Evolutionary conservation across 225 moss, liverwort and hornwort species (phyloP).

Genomic region (Pseudisothecium myosuroides): DNA sequence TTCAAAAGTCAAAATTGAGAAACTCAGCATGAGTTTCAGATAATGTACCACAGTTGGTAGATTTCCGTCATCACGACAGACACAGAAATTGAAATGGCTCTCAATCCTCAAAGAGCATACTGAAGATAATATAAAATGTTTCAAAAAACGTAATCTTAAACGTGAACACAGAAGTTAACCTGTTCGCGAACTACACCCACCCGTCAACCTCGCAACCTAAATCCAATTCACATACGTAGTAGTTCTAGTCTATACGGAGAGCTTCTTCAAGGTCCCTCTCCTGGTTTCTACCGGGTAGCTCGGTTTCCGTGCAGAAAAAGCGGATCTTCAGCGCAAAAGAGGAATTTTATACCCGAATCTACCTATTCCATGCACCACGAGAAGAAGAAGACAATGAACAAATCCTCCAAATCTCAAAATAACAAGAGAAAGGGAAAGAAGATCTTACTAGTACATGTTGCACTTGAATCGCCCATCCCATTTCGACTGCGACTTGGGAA

Average conservation of each 20-base stretch:
- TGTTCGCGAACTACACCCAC: neutral
- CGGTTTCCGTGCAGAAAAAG: neutral
- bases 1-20: neutral
- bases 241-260: neutral
- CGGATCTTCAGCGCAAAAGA: neutral
- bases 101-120: neutral
- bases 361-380: neutral
- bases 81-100: neutral
- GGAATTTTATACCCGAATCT: neutral
- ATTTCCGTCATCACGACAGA: neutral
- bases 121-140: neutral
- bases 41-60: neutral
- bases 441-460: slow-evolving; percentile 53
- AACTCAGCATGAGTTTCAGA: neutral
- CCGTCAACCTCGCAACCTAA: neutral
- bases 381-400: neutral
- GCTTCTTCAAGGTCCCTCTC: neutral
- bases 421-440: neutral
- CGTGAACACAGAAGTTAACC: neutral
- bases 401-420: neutral
- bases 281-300: neutral
- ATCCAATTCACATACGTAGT: neutral
- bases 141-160: neutral
- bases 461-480: slow-evolving; percentile 69
- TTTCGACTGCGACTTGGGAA: slow-evolving; percentile 57